Percentiles rank a stretch among this genome's conserved stretches.
Evolutionary conservation across 805 yeast genomes (phyloP).

Genomic region (Suhomyces prunicola): DNA sequence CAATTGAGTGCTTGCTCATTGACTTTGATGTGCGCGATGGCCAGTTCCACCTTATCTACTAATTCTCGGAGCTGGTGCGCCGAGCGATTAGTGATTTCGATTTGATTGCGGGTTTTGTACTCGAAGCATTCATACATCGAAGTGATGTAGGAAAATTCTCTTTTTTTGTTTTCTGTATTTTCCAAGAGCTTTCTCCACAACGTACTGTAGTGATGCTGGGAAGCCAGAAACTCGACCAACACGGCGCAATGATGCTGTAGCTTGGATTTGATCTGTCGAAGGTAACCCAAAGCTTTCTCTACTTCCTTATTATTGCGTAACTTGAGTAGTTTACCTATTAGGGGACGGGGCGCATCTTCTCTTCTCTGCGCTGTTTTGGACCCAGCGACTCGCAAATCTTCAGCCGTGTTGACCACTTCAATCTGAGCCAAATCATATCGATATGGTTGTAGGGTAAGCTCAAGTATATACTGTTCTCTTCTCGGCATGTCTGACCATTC

Average conservation of each 20-base stretch:
- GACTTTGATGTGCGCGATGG: background rate
- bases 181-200: constrained; percentile 6
- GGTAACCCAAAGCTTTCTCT: background rate
- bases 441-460: background rate
- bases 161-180: background rate
- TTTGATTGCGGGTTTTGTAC: constrained; percentile 4
- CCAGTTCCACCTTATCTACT: background rate
- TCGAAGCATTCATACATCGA: constrained; percentile 10
- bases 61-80: background rate
- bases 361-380: background rate
- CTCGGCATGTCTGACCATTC: background rate
- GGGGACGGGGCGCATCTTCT: background rate
- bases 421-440: background rate
- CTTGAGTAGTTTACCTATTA: background rate
- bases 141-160: background rate
- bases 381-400: constrained; percentile 1
- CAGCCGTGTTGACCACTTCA: background rate
- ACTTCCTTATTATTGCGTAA: background rate
- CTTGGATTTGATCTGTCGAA: background rate
- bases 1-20: background rate
- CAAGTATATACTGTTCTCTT: background rate
- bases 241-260: background rate
- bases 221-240: background rate
- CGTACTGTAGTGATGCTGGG: constrained; percentile 1
- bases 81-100: background rate